Base-by-base conservation (phyloP, 2,329 filamentous ascomycete genomes). In the Sclerotinia borealis region DNA sequence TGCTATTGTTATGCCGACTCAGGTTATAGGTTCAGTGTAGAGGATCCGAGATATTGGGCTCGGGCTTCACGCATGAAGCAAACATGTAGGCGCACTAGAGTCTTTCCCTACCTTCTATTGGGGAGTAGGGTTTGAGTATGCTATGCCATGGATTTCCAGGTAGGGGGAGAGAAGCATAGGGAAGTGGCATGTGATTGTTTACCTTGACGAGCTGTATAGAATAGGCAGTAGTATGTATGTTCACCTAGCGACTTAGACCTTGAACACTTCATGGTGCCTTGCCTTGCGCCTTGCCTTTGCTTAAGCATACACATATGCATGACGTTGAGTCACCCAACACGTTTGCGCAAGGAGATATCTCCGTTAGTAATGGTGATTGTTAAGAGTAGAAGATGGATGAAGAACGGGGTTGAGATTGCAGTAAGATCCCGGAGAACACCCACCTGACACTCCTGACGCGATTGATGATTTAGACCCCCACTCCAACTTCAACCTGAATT, bases 261-360 rank as follows among this genome's bases (percentile, higher is more conserved):
- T 50, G 59, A 45, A 56, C 49, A 61, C 39, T 56, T 61, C 59
- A 61, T 29, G 59, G 39, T 61, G 59, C 59, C 41, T 55, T 36
- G 39, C 29, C 51, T 55, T 55, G 15, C 36, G 39, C 50, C 41
- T 36, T 27, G 37, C 25, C n/a, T 27, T 37, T 29, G 59, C 49
- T 29, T 36, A 4, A 45, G 11, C 22, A 27, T 29, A 13, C 27
- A 41, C 51, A 45, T 34, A 10, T 61, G 58, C 58, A 27, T 43
- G 29, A 17, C 22, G 49, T 27, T 52, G 48, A 37, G 48, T 43
- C 9, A 54, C 27, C 49, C 10, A 55, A 43, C 36, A 50, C 50
- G n/a, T n/a, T 61, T 55, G 39, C 54, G 13, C 29, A 25, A 58
- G 41, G 39, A 36, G n/a, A 58, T 58, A 11, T 45, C 54, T 58